phyloP scores from a whole-genome alignment of 139 green algal genomes.

The Haematococcus lacustris region DNA sequence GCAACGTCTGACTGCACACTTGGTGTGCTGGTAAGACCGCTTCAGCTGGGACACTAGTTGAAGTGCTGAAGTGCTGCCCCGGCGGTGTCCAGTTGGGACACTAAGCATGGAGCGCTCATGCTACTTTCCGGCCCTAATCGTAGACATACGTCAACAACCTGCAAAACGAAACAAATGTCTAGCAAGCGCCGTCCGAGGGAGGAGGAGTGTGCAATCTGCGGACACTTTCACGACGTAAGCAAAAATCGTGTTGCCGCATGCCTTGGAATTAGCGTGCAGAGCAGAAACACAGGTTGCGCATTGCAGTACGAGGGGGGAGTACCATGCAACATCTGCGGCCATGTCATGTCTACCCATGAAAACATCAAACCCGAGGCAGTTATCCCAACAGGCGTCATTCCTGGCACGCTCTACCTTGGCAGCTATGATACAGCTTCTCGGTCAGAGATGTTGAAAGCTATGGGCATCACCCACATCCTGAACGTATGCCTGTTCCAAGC shows the following conservation, averaged over 20 bases:
- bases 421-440: conserved; percentile 84
- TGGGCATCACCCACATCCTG: conserved; percentile 78
- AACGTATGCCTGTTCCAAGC: conserved; percentile 52
- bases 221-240: conserved; percentile 85
- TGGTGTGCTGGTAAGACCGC: too few species aligned
- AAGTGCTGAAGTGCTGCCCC: too few species aligned
- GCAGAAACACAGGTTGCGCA: too few species aligned
- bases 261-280: background rate
- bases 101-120: too few species aligned
- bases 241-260: too few species aligned
- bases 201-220: conserved; percentile 78
- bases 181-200: conserved; percentile 31
- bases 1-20: too few species aligned
- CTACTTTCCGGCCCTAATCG: too few species aligned
- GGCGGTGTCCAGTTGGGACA: too few species aligned
- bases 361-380: conserved; percentile 25
- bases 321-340: conserved; percentile 72
- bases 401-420: conserved; percentile 77
- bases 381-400: conserved; percentile 73
- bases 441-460: conserved; percentile 72
- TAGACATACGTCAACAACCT: too few species aligned
- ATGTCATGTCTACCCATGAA: conserved; percentile 49
- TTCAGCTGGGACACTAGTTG: background rate
- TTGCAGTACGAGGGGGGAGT: conserved; percentile 71
- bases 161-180: too few species aligned